phyloP scores from a whole-genome alignment of 371 early-diverging fungal species.

The Apophysomyces elegans region DNA sequence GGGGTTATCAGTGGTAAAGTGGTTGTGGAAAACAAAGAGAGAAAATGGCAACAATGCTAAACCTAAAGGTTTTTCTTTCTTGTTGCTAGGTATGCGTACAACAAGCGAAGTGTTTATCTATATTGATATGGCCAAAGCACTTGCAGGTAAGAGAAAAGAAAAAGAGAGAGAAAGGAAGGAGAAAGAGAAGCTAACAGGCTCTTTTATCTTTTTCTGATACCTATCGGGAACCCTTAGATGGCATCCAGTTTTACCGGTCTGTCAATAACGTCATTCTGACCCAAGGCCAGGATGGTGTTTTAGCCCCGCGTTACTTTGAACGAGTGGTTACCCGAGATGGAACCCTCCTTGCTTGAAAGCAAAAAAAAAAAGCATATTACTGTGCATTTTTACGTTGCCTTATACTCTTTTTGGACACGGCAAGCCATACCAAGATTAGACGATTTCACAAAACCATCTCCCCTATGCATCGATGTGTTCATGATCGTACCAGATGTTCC shows the following conservation, averaged over 20 bases:
- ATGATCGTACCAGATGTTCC: no score
- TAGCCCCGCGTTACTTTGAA: slow-evolving; percentile 68
- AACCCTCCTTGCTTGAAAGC: background rate
- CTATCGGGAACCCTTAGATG: slow-evolving; percentile 47
- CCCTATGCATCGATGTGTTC: no score
- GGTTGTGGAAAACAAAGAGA: background rate
- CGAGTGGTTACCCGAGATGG: slow-evolving; percentile 50
- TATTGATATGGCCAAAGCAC: slow-evolving; percentile 70
- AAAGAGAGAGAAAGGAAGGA: no score
- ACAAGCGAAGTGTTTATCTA: slow-evolving; percentile 74
- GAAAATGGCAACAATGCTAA: background rate
- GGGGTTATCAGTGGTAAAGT: slow-evolving; percentile 66
- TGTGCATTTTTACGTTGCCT: no score
- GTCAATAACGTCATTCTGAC: slow-evolving; percentile 82
- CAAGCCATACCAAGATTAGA: no score
- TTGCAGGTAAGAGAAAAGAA: slow-evolving; percentile 46
- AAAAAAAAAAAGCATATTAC: no score
- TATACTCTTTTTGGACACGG: no score
- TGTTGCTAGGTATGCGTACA: slow-evolving; percentile 61
- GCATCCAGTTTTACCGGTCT: slow-evolving; percentile 75
- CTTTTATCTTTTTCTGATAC: background rate
- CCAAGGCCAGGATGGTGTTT: slow-evolving; percentile 65
- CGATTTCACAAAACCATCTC: no score
- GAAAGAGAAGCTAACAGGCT: background rate
- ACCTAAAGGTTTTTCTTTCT: slow-evolving; percentile 9